Evolutionary conservation across 805 yeast species (phyloP).

Genomic region (Sugiyamaella americana): DNA sequence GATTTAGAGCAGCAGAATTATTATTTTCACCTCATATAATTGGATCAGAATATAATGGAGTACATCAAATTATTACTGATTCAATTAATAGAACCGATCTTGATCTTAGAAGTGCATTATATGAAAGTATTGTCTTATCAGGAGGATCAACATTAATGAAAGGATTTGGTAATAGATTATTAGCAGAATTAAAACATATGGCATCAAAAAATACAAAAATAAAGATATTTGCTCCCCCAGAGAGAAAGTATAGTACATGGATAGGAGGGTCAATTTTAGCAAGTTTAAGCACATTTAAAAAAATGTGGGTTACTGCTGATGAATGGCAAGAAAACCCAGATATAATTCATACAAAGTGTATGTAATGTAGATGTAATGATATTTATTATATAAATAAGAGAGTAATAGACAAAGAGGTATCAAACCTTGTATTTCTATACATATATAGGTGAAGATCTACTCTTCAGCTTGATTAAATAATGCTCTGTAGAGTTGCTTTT

Average conservation of each 20-base stretch:
- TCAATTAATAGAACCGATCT: slow-evolving; percentile 98
- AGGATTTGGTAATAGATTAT: slow-evolving; percentile 99
- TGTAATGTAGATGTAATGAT: not conserved
- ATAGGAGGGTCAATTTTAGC: slow-evolving; percentile 99
- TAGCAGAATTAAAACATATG: slow-evolving; percentile 98
- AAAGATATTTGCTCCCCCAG: slow-evolving; percentile 98
- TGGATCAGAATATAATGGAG: slow-evolving; percentile 94
- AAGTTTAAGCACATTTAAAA: slow-evolving; percentile 98
- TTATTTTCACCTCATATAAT: slow-evolving; percentile 95
- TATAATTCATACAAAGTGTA: slow-evolving; percentile 4
- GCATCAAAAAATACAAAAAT: slow-evolving; percentile 99
- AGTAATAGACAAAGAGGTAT: not conserved
- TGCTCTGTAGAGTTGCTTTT: not conserved
- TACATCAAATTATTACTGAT: slow-evolving; percentile 94
- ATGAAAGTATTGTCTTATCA: slow-evolving; percentile 98
- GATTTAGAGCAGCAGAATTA: slow-evolving; percentile 99
- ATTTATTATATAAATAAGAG: too few species aligned
- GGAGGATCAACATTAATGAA: slow-evolving; percentile 99
- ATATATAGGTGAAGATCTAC: not conserved
- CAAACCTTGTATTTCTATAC: not conserved
- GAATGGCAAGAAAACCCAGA: slow-evolving; percentile 3
- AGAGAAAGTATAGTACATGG: slow-evolving; percentile 99
- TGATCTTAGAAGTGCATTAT: slow-evolving; percentile 97
- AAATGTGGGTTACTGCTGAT: slow-evolving; percentile 67
- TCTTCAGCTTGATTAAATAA: not conserved